These are phyloP conservation scores for Ascochyta pisi DNA, from an alignment of 2,329 filamentous ascomycete species.

Conservation along the genomic window DNA sequence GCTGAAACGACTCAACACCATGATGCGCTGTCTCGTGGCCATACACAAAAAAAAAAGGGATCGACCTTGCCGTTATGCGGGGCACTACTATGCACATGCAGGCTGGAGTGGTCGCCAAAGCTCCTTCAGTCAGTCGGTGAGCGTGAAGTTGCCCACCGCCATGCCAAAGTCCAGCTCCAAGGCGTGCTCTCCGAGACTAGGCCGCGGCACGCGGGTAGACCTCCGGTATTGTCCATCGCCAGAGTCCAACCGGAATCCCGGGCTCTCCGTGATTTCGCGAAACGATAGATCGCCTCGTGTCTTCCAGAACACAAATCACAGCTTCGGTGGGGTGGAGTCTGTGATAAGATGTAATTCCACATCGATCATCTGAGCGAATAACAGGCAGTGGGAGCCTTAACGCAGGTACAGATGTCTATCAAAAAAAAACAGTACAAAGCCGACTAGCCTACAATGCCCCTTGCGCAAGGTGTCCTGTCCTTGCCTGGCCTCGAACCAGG, in stretches of 20 bases:
- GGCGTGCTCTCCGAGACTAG: slow-evolving; percentile 18
- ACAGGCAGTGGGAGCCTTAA: slow-evolving; percentile 1
- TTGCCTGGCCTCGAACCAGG: slow-evolving; percentile 11
- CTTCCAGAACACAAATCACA: slow-evolving; percentile 19
- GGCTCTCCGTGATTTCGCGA: slow-evolving; percentile 21
- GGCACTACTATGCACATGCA: slow-evolving; percentile 14
- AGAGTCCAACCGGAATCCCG: slow-evolving; percentile 13
- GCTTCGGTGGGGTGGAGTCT: slow-evolving; percentile 8
- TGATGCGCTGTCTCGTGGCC: slow-evolving; percentile 22
- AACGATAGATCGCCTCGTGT: slow-evolving; percentile 21
- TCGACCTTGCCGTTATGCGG: slow-evolving; percentile 19
- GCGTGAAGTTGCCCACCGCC: slow-evolving; percentile 15
- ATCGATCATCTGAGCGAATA: slow-evolving; percentile 8
- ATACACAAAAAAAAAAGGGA: neutral
- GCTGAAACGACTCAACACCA: slow-evolving; percentile 47
- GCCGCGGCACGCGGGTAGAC: slow-evolving; percentile 17
- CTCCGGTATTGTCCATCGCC: slow-evolving; percentile 14
- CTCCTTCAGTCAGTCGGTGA: slow-evolving; percentile 16
- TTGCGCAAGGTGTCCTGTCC: slow-evolving; percentile 13
- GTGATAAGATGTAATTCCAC: slow-evolving; percentile 9
- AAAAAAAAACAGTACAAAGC: neutral
- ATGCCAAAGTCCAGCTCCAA: slow-evolving; percentile 9
- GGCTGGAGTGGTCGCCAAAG: slow-evolving; percentile 12
- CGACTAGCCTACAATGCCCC: slow-evolving; percentile 5
- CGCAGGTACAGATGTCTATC: slow-evolving; percentile 6